Conservation (phyloP, 169 alveolate genomes). For the Theileria parva region DNA sequence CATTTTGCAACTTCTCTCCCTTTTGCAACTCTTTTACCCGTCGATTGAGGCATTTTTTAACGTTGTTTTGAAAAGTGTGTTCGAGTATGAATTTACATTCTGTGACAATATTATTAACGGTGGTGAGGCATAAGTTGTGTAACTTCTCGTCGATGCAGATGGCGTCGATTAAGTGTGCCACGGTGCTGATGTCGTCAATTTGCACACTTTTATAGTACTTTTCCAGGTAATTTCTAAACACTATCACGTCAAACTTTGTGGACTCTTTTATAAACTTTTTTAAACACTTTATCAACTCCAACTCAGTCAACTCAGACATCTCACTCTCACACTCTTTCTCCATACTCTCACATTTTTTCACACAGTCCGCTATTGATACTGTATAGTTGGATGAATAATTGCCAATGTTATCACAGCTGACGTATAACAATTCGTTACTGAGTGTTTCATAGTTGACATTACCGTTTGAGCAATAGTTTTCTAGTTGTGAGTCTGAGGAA, state of each 20-base stretch:
- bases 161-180: not conserved
- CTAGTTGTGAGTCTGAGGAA: constrained; percentile 15
- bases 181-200: not conserved
- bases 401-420: constrained; percentile 40
- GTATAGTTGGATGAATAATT: too few relatives aligned
- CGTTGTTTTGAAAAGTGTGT: not conserved
- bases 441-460: not conserved
- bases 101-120: not conserved
- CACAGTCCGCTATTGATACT: constrained; percentile 1
- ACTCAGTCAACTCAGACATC: not conserved
- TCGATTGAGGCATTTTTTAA: too few relatives aligned
- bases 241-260: constrained; percentile 14
- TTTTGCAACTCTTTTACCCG: too few relatives aligned
- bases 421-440: constrained; percentile 15
- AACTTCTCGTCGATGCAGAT: not conserved
- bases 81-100: not conserved
- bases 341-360: not conserved
- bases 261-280: not conserved
- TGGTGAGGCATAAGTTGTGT: not conserved
- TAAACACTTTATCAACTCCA: constrained; percentile 14
- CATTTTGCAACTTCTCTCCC: too few relatives aligned
- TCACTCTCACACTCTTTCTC: constrained; percentile 20
- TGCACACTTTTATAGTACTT: not conserved
- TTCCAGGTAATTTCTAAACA: constrained; percentile 12
- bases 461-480: constrained; percentile 59